Evolutionary conservation across 768 basidiomycete species (phyloP).

Genomic region (Trichaptum fuscoviolaceum): DNA sequence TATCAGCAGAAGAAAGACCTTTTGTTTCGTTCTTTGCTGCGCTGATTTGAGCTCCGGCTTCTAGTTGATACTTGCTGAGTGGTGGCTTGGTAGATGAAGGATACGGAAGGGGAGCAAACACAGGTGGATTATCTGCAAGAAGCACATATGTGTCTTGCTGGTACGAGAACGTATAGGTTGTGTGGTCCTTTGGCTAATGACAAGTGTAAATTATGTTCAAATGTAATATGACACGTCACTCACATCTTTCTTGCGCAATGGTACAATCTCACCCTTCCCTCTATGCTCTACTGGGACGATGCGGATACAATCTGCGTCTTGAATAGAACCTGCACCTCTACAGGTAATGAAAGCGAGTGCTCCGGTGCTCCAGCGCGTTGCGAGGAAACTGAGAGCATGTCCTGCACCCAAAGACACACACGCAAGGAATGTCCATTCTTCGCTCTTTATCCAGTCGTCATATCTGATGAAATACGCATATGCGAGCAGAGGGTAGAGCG

Average conservation of each 20-base stretch:
- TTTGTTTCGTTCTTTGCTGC: conserved; percentile 51
- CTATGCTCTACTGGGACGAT: conserved; percentile 77
- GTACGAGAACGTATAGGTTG: conserved; percentile 85
- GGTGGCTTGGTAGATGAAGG: conserved; percentile 71
- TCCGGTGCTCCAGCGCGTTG: conserved; percentile 83
- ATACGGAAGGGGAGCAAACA: conserved; percentile 82
- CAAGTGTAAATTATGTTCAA: conserved; percentile 6
- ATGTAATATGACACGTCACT: conserved; percentile 18
- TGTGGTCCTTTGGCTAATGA: conserved; percentile 36
- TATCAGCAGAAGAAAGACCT: conserved; percentile 45
- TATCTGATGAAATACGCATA: conserved; percentile 92
- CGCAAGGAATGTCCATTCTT: conserved; percentile 97
- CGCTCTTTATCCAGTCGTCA: conserved; percentile 84
- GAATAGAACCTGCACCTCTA: conserved; percentile 56
- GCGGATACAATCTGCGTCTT: conserved; percentile 75
- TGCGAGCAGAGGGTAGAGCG: conserved; percentile 74
- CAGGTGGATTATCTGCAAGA: conserved; percentile 45
- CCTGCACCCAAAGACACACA: conserved; percentile 79
- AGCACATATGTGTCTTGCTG: conserved; percentile 91
- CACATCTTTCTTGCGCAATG: conserved; percentile 56
- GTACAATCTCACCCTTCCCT: conserved; percentile 87
- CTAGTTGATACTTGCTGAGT: conserved; percentile 54
- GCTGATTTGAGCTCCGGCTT: conserved; percentile 44
- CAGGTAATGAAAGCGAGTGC: conserved; percentile 81
- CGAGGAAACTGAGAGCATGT: conserved; percentile 89